Percentiles rank a stretch among this genome's conserved stretches.
These are phyloP conservation scores for Yamadazyma tumulicola DNA, from an alignment of 805 yeast genomes.

Conservation along the genomic window DNA sequence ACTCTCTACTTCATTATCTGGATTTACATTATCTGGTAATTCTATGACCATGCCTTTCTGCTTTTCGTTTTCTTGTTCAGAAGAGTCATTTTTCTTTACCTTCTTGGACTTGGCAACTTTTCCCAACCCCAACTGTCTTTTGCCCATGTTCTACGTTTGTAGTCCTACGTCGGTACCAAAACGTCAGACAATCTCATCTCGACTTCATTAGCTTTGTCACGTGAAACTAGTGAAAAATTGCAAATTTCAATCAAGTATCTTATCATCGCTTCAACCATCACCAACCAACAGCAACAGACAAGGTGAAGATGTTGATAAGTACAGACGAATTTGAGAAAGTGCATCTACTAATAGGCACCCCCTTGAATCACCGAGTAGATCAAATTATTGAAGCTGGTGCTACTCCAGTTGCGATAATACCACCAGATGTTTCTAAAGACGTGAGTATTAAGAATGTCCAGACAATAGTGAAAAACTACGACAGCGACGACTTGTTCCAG, in stretches of 20 bases:
- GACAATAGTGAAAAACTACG: constrained; percentile 19
- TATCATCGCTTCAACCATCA: too few relatives aligned
- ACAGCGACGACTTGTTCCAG: constrained; percentile 43
- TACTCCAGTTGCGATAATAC: constrained; percentile 44
- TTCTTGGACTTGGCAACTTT: constrained; percentile 43
- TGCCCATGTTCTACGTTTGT: constrained; percentile 19
- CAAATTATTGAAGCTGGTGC: constrained; percentile 55
- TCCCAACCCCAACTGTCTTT: constrained; percentile 40
- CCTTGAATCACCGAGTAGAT: constrained; percentile 47
- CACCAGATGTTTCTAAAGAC: background rate
- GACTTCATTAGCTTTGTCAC: too few relatives aligned
- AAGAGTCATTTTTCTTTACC: constrained; percentile 15
- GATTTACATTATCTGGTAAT: constrained; percentile 64
- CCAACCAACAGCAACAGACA: too few relatives aligned
- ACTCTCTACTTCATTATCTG: constrained; percentile 78
- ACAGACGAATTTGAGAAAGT: constrained; percentile 29
- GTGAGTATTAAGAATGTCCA: background rate
- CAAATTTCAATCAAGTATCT: too few relatives aligned
- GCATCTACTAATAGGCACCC: constrained; percentile 56
- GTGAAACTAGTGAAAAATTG: too few relatives aligned
- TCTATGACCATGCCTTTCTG: constrained; percentile 41
- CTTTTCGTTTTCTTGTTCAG: constrained; percentile 19
- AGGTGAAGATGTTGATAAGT: constrained; percentile 36
- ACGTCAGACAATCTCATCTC: too few relatives aligned
- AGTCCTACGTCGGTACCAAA: too few relatives aligned